Evolutionary conservation across 176 grass and related monocot genomes (phyloP).

Genomic region (Lolium rigidum): DNA sequence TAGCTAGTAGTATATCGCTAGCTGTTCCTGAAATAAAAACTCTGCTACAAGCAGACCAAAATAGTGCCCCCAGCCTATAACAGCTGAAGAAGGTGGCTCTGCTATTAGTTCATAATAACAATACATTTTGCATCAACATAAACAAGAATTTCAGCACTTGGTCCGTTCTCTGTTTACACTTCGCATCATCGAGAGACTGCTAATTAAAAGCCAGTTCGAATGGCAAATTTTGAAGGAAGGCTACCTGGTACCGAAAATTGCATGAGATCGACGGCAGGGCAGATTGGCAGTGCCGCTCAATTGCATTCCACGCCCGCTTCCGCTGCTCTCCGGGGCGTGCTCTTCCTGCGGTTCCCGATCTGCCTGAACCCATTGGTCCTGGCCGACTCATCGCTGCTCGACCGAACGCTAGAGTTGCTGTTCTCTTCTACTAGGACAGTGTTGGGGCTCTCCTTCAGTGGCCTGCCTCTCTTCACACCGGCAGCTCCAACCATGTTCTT

Average conservation of each 20-base stretch:
- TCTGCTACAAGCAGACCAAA: conserved; percentile 27
- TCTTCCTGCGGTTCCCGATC: conserved; percentile 71
- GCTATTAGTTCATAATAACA: conserved; percentile 6
- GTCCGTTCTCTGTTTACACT: conserved; percentile 41
- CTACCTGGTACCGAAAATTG: conserved; percentile 35
- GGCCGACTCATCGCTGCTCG: conserved; percentile 58
- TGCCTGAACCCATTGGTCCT: conserved; percentile 68
- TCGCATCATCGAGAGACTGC: conserved; percentile 20
- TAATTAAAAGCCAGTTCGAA: background rate
- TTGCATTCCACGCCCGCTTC: conserved; percentile 77
- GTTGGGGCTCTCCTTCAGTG: conserved; percentile 56
- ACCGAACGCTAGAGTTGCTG: conserved; percentile 38
- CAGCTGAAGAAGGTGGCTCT: conserved; percentile 10
- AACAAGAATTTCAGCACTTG: conserved; percentile 18
- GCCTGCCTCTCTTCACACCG: conserved; percentile 63
- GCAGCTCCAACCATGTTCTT: background rate
- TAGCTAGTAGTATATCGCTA: background rate
- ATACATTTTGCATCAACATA: conserved; percentile 40
- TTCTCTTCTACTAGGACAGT: conserved; percentile 52
- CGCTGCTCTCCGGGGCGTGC: conserved; percentile 68
- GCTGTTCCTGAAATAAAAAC: background rate
- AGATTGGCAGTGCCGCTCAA: conserved; percentile 14
- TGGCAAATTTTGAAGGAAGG: conserved; percentile 5
- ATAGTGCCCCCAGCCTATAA: background rate
- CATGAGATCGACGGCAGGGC: background rate